Evolutionary conservation across 306 rosid genomes (phyloP), one percentile per base, ranked within the genome.

Genomic region (Vigna unguiculata): DNA sequence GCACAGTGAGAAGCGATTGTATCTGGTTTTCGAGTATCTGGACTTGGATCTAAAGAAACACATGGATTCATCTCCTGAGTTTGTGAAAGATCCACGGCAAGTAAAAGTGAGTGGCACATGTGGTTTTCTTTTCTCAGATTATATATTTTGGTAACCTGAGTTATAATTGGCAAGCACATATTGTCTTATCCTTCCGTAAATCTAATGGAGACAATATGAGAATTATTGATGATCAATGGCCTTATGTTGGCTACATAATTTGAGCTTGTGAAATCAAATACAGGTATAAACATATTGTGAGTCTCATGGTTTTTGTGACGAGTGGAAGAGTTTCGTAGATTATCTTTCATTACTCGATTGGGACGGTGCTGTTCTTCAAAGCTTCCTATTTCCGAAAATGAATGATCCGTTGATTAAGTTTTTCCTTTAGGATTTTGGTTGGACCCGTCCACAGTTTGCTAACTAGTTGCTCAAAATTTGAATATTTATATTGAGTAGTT

Each of bases 41-140:
- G 99, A 95, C 90, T 87, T 95, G 83, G 97, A 95, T 88, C 86
- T 95, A 78, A 92, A 95, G 97, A 92, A 95, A 82, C 97, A 95
- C 80, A 95, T 92, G 99, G 99, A 95, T 83, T 92, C 97, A 67
- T 84, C 96, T 81, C 99, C 97, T 13, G 99, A 92, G 32, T 95
- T 95, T 53, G 82, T 90, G 62, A 90, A 88, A 83, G 97, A 95
- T 75, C 93, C 83, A 2, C 92, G 88, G 52, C 99, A 92, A 88
- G 86, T 92, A 71, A 95, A 95, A 83, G 99, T 90, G 83, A 62
- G 89, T 52, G 58, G 16, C 67, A 28, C 70, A 28, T 43, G 40
- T 80, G 74, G 72, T 72, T 52, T 36, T 6, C 62, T 76, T 49
- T 49, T 10, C 5, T 47, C 34, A 11, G 28, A 60, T 66, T 12